phyloP scores from a whole-genome alignment of 768 basidiomycete species.

The Phylloporus sp. region DNA sequence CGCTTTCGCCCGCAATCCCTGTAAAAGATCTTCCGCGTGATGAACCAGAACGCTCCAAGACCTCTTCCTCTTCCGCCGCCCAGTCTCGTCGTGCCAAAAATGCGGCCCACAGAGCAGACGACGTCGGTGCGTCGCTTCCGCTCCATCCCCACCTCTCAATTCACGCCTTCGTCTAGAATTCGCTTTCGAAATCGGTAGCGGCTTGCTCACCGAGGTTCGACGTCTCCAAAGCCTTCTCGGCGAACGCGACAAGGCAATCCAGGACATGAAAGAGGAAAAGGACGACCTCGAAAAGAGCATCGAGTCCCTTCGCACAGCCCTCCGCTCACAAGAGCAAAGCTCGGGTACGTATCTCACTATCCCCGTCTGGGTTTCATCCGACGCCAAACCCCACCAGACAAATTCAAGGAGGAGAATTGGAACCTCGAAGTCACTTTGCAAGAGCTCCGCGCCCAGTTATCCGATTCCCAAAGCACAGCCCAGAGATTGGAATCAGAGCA shows the following conservation, averaged over 20 bases:
- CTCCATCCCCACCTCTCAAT: background rate
- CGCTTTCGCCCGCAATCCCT: conserved; percentile 42
- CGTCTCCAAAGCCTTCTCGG: conserved; percentile 85
- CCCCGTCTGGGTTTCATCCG: background rate
- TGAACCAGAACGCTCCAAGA: conserved; percentile 56
- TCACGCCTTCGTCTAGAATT: conserved; percentile 59
- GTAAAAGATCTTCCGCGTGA: conserved; percentile 51
- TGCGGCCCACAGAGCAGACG: conserved; percentile 83
- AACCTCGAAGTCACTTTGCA: conserved; percentile 93
- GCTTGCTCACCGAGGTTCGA: conserved; percentile 85
- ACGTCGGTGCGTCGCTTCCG: conserved; percentile 65
- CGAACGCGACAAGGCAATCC: conserved; percentile 89
- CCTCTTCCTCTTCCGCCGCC: conserved; percentile 69
- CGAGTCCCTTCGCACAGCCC: conserved; percentile 65
- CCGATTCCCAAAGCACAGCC: conserved; percentile 58
- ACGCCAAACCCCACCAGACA: conserved; percentile 47
- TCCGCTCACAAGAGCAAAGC: conserved; percentile 77
- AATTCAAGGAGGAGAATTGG: conserved; percentile 99
- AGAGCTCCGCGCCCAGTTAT: conserved; percentile 69
- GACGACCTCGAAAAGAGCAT: conserved; percentile 79
- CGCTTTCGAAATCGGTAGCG: conserved; percentile 95
- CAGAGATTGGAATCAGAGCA: conserved; percentile 78
- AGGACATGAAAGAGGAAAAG: conserved; percentile 88
- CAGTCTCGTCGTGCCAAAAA: conserved; percentile 89
- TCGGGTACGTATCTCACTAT: conserved; percentile 49